Evolutionary conservation across 441 rosid species (phyloP), one percentile per base, ranked within the genome.

Genomic region (Erodium moschatum): DNA sequence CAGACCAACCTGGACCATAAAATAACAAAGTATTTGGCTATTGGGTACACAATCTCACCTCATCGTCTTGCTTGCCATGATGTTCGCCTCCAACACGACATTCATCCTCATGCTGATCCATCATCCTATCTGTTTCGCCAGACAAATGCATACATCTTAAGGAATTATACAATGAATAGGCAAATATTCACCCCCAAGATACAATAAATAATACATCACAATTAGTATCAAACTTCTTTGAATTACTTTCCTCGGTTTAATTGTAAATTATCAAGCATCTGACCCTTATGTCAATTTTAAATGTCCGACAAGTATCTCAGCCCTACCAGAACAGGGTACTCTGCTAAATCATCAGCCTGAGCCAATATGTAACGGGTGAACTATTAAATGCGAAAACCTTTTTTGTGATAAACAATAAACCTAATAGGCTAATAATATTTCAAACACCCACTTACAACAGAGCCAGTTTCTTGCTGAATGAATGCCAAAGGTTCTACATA

Each of bases 31-130:
- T 18, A 13, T n/a, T 46, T 29, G 27, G 46, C 35, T 2, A 27
- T 20, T 33, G 18, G 63, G 66, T 15, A 24, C 21, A 38, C 68
- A 82, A 73, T 18, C 79, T 60, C 78, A 90, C 98, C 95, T 86
- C 97, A 64, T 82, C 90, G 62, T 86, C 89, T 81, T 81, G 96
- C 83, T 89, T 90, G 27, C 81, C 75, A 69, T 65, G 79, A 24
- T 73, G 81, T 71, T 81, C 90, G 20, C 80, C 79, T 54, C 72
- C 76, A 48, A 58, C 72, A 64, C 85, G 91, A 67, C 68, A 69
- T 74, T 86, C 96, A 66, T 85, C 92, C 71, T 86, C 97, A 40
- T 79, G 87, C 40, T 79, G 84, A 75, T 89, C 96, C 94, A 90
- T 92, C 67, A 64, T 67, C 46, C 54, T 64, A 65, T 15, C 64